Percentiles rank a stretch among this genome's conserved stretches.
These are phyloP conservation scores for Cordyceps tenuipes DNA, from an alignment of 2,329 filamentous ascomycete genomes.

Conservation along the genomic window DNA sequence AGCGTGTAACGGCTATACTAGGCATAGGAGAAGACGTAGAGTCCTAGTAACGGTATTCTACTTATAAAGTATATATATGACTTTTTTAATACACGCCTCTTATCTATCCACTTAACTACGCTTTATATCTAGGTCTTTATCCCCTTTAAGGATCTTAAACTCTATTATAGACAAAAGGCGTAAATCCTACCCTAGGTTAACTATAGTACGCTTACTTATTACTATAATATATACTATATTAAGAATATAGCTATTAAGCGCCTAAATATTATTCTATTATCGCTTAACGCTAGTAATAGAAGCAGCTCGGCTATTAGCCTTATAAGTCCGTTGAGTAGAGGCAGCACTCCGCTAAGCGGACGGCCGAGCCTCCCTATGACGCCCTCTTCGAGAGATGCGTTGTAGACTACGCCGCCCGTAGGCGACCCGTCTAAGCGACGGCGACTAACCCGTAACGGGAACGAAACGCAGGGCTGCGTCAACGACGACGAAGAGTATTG, in stretches of 20 bases:
- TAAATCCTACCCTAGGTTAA: neutral
- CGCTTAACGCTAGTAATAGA: neutral
- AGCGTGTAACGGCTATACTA: neutral
- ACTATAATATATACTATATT: neutral
- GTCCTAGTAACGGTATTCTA: neutral
- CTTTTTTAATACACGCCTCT: too few relatives aligned
- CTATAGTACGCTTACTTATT: neutral
- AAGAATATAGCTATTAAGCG: neutral
- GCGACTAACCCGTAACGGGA: neutral
- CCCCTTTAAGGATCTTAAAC: neutral
- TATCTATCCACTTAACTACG: too few relatives aligned
- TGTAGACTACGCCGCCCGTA: too few relatives aligned
- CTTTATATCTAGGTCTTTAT: neutral
- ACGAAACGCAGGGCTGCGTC: neutral
- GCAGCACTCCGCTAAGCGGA: neutral
- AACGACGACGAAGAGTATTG: neutral
- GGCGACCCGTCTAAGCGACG: too few relatives aligned
- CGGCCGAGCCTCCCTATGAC: neutral
- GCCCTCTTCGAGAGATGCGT: neutral
- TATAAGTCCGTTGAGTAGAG: neutral
- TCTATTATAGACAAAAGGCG: neutral
- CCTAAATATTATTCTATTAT: neutral
- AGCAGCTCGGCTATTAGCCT: neutral
- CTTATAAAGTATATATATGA: too few relatives aligned
- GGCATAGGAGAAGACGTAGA: neutral